Base-by-base conservation (phyloP, 371 early-diverging fungal species). In the Mucor sp. region DNA sequence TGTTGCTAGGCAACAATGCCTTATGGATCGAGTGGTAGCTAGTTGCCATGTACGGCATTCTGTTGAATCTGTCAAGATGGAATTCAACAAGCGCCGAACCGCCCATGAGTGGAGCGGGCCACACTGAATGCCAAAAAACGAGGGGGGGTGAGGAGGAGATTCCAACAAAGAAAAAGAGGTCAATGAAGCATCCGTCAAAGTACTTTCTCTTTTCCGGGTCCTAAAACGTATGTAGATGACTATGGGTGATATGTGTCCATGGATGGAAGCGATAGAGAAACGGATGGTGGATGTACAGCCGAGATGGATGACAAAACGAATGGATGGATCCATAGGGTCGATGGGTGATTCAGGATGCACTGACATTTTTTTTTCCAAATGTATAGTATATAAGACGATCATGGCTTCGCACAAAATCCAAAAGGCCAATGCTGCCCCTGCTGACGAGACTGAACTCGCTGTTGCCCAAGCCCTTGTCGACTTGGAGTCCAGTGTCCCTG, bases 381-480 rank as follows among this genome's bases (percentile, higher is more conserved):
- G 23, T 23, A 32, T 27, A 60, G 28, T 57, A 43, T 44, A 56
- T 65, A 60, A 64, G 60, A 65, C 65, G 65, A 74, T 63, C 66
- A 82, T 82, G 82, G 82, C 78, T 70, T 79, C 77, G 60, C 65
- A 86, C 79, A 88, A 88, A 81, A 87, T 88, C 74, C 81, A 89
- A 74, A 94, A 95, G 89, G 92, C 94, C 77, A 83, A 83, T 69
- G 75, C 73, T 47, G 74, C 81, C 58, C 83, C 91, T 74, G 88
- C 91, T 71, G 91, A 92, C 73, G 95, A 93, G 79, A 87, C 93
- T 74, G 97, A 97, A 86, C 87, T 94, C 75, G 82, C 88, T 81
- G 92, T 97, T 77, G 98, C 96, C 78, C 94, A 96, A 84, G 92
- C 95, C 77, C 89, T 97, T 75, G 85, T 90, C 83, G 97, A 97